Percentiles rank a stretch among this genome's conserved stretches.
These are phyloP conservation scores for Aphanoascus verrucosus DNA, from an alignment of 2,329 filamentous ascomycete species.

Conservation along the genomic window DNA sequence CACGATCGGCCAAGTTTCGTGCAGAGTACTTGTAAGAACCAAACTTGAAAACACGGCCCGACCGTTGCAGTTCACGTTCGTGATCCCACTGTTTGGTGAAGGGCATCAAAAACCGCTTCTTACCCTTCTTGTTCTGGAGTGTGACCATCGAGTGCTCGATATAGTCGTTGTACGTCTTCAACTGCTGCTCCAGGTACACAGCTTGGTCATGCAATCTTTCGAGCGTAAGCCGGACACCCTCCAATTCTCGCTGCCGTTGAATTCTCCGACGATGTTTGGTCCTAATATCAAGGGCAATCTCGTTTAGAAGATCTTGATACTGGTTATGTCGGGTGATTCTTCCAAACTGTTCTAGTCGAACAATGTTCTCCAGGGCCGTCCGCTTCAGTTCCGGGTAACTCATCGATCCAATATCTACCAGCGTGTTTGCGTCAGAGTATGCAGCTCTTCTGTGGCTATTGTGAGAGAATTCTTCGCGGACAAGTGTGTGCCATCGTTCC, in stretches of 20 bases:
- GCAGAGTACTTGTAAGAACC: slow-evolving; percentile 96
- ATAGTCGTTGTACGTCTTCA: slow-evolving; percentile 97
- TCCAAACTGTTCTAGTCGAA: slow-evolving; percentile 74
- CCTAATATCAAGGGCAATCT: slow-evolving; percentile 90
- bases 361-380: slow-evolving; percentile 85
- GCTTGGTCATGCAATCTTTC: slow-evolving; percentile 52
- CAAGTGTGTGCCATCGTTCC: slow-evolving; percentile 68
- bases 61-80: slow-evolving; percentile 85
- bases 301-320: slow-evolving; percentile 96
- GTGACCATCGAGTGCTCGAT: slow-evolving; percentile 98
- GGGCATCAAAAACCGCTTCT: slow-evolving; percentile 85
- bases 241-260: slow-evolving; percentile 81
- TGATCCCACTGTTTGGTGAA: slow-evolving; percentile 99
- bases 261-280: slow-evolving; percentile 91
- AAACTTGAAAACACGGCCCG: slow-evolving; percentile 90
- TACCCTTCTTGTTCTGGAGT: slow-evolving; percentile 90
- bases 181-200: slow-evolving; percentile 82
- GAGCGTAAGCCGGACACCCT: slow-evolving; percentile 44
- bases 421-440: slow-evolving; percentile 74
- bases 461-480: slow-evolving; percentile 69
- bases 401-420: slow-evolving; percentile 82
- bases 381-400: slow-evolving; percentile 87
- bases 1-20: slow-evolving; percentile 78
- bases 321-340: slow-evolving; percentile 77
- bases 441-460: slow-evolving; percentile 62